Evolutionary conservation across 2,329 filamentous ascomycete species (phyloP).

Genomic region (Mycocentrospora acerina): DNA sequence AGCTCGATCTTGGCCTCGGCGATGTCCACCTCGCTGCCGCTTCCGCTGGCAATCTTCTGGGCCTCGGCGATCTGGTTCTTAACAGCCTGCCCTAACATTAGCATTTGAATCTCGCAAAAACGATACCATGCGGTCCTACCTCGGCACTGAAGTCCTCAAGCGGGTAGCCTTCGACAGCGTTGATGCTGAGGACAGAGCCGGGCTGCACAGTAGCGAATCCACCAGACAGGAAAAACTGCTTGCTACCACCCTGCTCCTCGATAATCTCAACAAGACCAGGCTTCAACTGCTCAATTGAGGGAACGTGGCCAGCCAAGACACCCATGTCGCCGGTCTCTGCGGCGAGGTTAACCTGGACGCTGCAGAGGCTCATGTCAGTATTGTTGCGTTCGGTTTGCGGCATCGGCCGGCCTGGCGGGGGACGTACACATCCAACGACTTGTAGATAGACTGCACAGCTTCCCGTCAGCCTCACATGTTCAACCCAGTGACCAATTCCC

Average conservation of each 20-base stretch:
- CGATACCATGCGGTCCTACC: conserved; percentile 37
- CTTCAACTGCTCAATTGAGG: conserved; percentile 98
- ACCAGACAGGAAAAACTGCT: conserved; percentile 98
- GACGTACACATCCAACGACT: conserved; percentile 70
- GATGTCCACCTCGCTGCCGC: conserved; percentile 93
- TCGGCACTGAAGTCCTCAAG: conserved; percentile 96
- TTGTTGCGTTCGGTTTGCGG: conserved; percentile 20
- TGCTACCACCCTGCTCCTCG: conserved; percentile 85
- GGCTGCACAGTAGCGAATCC: conserved; percentile 97
- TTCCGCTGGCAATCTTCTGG: conserved; percentile 88
- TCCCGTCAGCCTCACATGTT: conserved; percentile 25
- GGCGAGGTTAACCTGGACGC: conserved; percentile 97
- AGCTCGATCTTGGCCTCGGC: conserved; percentile 99
- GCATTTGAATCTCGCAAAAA: conserved; percentile 1
- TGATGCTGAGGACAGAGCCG: conserved; percentile 93
- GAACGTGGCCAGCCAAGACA: conserved; percentile 98
- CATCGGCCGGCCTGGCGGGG: conserved; percentile 29
- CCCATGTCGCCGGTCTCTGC: conserved; percentile 99
- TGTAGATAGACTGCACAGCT: conserved; percentile 63
- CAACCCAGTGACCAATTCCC: not conserved
- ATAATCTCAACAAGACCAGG: conserved; percentile 93
- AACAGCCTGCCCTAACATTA: conserved; percentile 60
- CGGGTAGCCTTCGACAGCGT: conserved; percentile 92
- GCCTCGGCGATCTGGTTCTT: conserved; percentile 88
- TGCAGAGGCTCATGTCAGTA: conserved; percentile 46